Base-by-base conservation (phyloP, 2,329 filamentous ascomycete genomes). In the Pseudocercospora crystallina region DNA sequence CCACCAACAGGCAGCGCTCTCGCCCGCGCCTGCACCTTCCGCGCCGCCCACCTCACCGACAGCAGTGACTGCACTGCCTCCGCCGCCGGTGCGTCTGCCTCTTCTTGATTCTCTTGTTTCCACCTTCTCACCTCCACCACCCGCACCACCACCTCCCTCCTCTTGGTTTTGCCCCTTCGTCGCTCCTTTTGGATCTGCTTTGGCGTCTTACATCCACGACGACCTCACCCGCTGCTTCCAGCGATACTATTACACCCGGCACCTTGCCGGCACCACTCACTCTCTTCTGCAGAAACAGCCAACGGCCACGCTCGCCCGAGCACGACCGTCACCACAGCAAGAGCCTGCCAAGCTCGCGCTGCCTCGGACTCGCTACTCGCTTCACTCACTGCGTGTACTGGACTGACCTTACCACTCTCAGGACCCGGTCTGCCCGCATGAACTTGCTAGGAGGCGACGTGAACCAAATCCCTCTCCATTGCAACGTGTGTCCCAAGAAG, bases 401-500 rank as follows among this genome's bases (percentile, higher is more conserved):
- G 20, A 26, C 20, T 26, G 7, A 34, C 46, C n/a, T 42, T 46
- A 48, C 29, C 15, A 31, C 29, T 46, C 35, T 43, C 41, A 39
- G 43, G 31, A 31, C 46, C 37, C 32, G 47, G 31, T 33, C 48
- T 30, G 46, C 47, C 52, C 51, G 17, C 49, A 61, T 59, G 64
- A 63, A 65, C 61, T 63, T 54, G 55, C 49, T 58, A 55, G 41
- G 46, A 51, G 73, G 41, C 69, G 70, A 66, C 70, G 51, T 57
- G 62, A 58, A 63, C 60, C 64, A 59, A 41, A 85, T 90, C 52
- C 83, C 87, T 49, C 82, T 96, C 42, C 74, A 83, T 61, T 97
- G 92, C 81, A 84, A 79, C 64, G 85, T 96, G 60, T 97, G 92
- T 68, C 86, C 87, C 32, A 89, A 86, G 60, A 80, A 80, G 54